Percentiles rank a stretch among this genome's conserved stretches.
phyloP scores from a whole-genome alignment of 1,284 basidiomycete genomes.

The Cryptococcus wingfieldii region DNA sequence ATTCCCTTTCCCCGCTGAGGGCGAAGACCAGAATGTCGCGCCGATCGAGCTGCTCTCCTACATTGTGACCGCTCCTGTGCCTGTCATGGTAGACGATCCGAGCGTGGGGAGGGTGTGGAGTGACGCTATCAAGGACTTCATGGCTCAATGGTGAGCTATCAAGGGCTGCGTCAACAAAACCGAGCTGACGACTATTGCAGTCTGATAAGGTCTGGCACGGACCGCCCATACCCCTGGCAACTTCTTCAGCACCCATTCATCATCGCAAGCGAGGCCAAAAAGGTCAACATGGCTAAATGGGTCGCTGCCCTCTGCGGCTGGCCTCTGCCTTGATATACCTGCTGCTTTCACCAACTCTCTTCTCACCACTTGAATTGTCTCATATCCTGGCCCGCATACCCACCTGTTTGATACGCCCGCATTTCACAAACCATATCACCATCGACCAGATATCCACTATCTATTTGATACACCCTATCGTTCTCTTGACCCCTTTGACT shows the following conservation, averaged over 20 bases:
- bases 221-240: constrained; percentile 77
- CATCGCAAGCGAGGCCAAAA: constrained; percentile 66
- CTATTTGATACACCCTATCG: no score
- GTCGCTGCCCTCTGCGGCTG: constrained; percentile 85
- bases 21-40: constrained; percentile 59
- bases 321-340: constrained; percentile 35
- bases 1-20: constrained; percentile 90
- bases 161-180: neutral
- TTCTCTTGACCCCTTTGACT: no score
- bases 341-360: neutral
- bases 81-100: constrained; percentile 60
- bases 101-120: constrained; percentile 62
- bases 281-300: constrained; percentile 85
- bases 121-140: constrained; percentile 85
- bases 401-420: no score
- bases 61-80: constrained; percentile 82
- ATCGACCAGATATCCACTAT: no score
- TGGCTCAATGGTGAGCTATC: constrained; percentile 70
- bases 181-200: constrained; percentile 9
- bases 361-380: constrained; percentile 1
- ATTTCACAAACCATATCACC: no score
- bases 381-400: no score
- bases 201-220: constrained; percentile 49
- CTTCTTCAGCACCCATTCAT: constrained; percentile 89
- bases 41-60: constrained; percentile 92